Evolutionary conservation across 495 filamentous ascomycete species (phyloP), one percentile per base, ranked within the genome.

Genomic region (Pyronema omphalodes): DNA sequence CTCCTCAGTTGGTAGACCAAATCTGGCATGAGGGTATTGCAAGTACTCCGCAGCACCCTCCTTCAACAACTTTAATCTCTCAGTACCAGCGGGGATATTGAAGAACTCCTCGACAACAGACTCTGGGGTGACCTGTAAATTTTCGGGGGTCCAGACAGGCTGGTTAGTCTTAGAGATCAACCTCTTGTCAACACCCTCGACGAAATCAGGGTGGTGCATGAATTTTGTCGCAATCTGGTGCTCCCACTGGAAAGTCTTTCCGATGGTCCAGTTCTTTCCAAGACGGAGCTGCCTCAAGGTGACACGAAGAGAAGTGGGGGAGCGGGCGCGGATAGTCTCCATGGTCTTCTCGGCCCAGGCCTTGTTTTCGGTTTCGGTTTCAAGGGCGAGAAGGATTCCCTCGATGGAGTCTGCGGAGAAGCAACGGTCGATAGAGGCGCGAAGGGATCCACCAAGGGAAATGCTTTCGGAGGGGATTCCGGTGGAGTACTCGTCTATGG

Each of bases 401-500:
- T 79, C 73, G 37, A 94, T 70, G 33, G 65, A 79, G 65, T 78
- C 69, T 66, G 78, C 69, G 55, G 66, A 51, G 71, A 91, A 93
- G 71, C 82, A 88, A 44, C 83, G 78, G 71, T 98, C 93, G 63
- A 98, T 88, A 40, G 84, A 80, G 18, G 70, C 66, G 51, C 91
- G 82, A 17, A 83, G 64, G 48, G 74, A 65, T 47, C 86, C 86
- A 33, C 69, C 69, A 41, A 89, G 62, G 2, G 69, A 64, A 41
- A 83, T 81, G 23, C 75, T 74, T 66, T 84, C 74, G 63, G 82
- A 73, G 56, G 78, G 69, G 34, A 98, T 71, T 33, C 87, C 88
- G 19, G 86, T 85, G 55, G 74, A 76, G 70, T 80, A 96, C 69
- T 98, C 91, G 50, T 89, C 84, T 63, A 98, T 87, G 48, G 91